Evolutionary conservation across 2,329 filamentous ascomycete species (phyloP).

Genomic region (Nemania diffusa): DNA sequence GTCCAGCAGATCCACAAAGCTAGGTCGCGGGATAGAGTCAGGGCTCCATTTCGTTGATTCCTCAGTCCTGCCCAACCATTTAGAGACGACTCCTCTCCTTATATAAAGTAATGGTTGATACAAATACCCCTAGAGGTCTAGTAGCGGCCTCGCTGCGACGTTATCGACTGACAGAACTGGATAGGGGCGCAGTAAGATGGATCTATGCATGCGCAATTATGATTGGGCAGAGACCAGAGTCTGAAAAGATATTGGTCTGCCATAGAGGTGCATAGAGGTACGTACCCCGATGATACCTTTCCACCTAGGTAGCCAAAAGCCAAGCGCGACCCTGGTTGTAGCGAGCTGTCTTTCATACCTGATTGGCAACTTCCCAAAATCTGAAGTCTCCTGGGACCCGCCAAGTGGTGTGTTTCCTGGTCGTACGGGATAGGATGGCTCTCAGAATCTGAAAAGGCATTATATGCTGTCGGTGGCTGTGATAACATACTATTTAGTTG

Average conservation of each 20-base stretch:
- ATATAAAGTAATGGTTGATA: too few relatives aligned
- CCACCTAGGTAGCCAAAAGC: constrained; percentile 15
- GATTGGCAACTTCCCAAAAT: constrained; percentile 20
- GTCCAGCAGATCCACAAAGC: too few relatives aligned
- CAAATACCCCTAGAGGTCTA: too few relatives aligned
- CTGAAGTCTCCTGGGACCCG: constrained; percentile 13
- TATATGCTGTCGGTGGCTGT: constrained; percentile 7
- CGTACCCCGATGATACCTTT: constrained; percentile 10
- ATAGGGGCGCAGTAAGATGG: too few relatives aligned
- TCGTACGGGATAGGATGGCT: constrained; percentile 15
- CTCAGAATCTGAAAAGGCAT: constrained; percentile 25
- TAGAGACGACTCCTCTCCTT: too few relatives aligned
- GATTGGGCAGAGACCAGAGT: constrained; percentile 23
- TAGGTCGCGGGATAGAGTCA: too few relatives aligned
- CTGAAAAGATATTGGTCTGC: constrained; percentile 5
- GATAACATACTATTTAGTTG: constrained; percentile 1
- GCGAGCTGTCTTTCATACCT: constrained; percentile 13
- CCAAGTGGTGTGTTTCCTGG: constrained; percentile 10
- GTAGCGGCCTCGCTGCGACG: too few relatives aligned
- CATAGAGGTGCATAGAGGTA: too few relatives aligned
- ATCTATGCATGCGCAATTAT: too few relatives aligned
- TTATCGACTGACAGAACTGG: too few relatives aligned
- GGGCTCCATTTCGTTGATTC: too few relatives aligned
- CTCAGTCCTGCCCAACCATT: too few relatives aligned
- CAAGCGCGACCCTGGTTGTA: background rate